Evolutionary conservation across 2,329 filamentous ascomycete genomes (phyloP), one percentile per base, ranked within the genome.

Genomic region (Furcasterigmium furcatum): DNA sequence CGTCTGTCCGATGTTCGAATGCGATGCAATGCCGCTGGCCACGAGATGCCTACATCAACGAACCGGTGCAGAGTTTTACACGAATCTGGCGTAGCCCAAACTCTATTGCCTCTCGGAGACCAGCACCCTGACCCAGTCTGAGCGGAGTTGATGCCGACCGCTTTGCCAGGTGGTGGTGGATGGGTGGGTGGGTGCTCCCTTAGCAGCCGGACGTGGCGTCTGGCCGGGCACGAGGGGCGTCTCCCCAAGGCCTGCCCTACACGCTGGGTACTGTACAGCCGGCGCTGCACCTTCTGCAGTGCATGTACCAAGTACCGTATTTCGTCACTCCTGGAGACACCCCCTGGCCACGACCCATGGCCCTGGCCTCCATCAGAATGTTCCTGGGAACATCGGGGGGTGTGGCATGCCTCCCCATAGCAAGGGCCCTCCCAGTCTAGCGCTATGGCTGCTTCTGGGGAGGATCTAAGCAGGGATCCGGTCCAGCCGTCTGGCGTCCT

Each of bases 11-110:
- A n/a, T n/a, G n/a, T n/a, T n/a, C n/a, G n/a, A 12, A 27, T 27
- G 24, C 24, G 24, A 27, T 27, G 24, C 24, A 12, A n/a, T n/a
- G n/a, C n/a, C n/a, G n/a, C n/a, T n/a, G n/a, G n/a, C n/a, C n/a
- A 27, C 24, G 12, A 27, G 24, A 12, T 27, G 24, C 24, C 24
- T 27, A 27, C 32, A 35, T n/a, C 32, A 35, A 9, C n/a, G n/a
- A 16, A 35, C 32, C n/a, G 32, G 30, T 38, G 30, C 42, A 44
- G 42, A 44, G 32, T 44, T 44, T 44, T 36, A 39, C 43, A 40
- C 43, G 35, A 39, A 45, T 39, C 25, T 36, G 44, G 44, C n/a
- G 44, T 46, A 46, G 44, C 44, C 39, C 24, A 25, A 46, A 46
- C 44, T 46, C 29, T 46, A 46, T 24, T 42, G 29, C 36, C 19